Base-by-base conservation (phyloP, 2,329 filamentous ascomycete species). In the Dothideomycetidae sp. region DNA sequence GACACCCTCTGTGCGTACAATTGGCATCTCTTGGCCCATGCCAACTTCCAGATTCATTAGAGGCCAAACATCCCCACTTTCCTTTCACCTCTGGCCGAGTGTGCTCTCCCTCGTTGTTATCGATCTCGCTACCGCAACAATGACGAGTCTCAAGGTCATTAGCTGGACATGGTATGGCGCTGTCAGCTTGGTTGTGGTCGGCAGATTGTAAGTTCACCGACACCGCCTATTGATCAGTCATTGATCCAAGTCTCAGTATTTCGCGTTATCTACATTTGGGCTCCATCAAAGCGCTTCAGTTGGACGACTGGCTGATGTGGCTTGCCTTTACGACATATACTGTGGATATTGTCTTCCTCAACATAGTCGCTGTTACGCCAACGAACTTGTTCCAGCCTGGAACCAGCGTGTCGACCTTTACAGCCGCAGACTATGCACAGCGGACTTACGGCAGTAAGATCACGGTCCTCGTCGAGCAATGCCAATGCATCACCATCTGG, bases 231-330 rank as follows among this genome's bases (percentile, higher is more conserved):
- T n/a, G n/a, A n/a, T n/a, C n/a, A n/a, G n/a, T n/a, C n/a, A n/a
- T n/a, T 31, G 31, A 29, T 15, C 13, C 11, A 40, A 36, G 23
- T 23, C 17, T 12, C n/a, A 26, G 21, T 29, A 18, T 32, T 10
- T 38, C 36, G 5, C 36, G 36, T 31, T 31, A 31, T n/a, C 18
- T 38, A 9, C 36, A 38, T 13, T 31, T 73, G 18, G 60, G 66
- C 11, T 61, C 64, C 28, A 53, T 63, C 46, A 58, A 54, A 29
- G 57, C 58, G 5, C 61, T 72, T 11, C 66, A 70, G 46, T 48
- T 64, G 17, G 72, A 75, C 46, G 72, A 76, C 47, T 73, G 64
- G 47, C 55, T 71, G 15, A 75, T 75, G 69, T 30, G 67, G 5
- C 56, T 72, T 39, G 63, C 66, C 5, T 55, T 67, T 43, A 56